Evolutionary conservation across 2,329 filamentous ascomycete genomes (phyloP).

Genomic region (Pleurostoma richardsiae): DNA sequence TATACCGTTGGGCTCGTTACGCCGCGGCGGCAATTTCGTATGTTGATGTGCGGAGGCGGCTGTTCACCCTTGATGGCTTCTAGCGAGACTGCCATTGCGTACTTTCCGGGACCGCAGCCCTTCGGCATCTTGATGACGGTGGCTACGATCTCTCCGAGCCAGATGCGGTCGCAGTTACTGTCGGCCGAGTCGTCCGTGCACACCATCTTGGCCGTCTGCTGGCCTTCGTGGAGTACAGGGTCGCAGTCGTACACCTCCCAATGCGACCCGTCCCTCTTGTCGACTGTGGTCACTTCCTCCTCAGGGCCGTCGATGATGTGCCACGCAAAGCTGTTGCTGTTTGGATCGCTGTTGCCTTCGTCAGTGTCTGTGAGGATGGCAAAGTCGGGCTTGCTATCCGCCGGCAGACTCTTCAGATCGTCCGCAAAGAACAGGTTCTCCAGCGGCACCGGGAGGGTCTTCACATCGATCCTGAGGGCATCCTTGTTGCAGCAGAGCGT

Average conservation of each 20-base stretch:
- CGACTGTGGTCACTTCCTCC: constrained; percentile 23
- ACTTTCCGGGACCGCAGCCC: constrained; percentile 30
- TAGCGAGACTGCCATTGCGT: constrained; percentile 29
- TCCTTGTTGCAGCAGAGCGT: too few relatives aligned
- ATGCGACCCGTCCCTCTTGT: constrained; percentile 37
- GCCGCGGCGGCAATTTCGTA: background rate
- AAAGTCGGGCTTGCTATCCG: too few relatives aligned
- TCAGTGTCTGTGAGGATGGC: too few relatives aligned
- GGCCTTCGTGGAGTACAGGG: constrained; percentile 16
- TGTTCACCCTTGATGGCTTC: constrained; percentile 12
- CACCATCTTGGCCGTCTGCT: constrained; percentile 28
- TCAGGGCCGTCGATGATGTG: constrained; percentile 24
- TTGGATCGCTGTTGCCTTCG: constrained; percentile 19
- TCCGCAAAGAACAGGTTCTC: too few relatives aligned
- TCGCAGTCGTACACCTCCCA: constrained; percentile 35
- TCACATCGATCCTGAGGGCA: too few relatives aligned
- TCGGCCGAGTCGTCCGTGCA: constrained; percentile 25
- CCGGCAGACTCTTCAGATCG: too few relatives aligned
- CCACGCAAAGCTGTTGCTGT: constrained; percentile 25
- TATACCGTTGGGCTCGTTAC: constrained; percentile 15
- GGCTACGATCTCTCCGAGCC: constrained; percentile 26
- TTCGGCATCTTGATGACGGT: constrained; percentile 35
- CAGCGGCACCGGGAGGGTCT: too few relatives aligned
- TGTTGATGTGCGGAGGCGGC: constrained; percentile 14
- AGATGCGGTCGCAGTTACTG: constrained; percentile 31